Evolutionary conservation across 2,329 filamentous ascomycete species (phyloP), one percentile per base, ranked within the genome.

Genomic region (Dothistroma septosporum): DNA sequence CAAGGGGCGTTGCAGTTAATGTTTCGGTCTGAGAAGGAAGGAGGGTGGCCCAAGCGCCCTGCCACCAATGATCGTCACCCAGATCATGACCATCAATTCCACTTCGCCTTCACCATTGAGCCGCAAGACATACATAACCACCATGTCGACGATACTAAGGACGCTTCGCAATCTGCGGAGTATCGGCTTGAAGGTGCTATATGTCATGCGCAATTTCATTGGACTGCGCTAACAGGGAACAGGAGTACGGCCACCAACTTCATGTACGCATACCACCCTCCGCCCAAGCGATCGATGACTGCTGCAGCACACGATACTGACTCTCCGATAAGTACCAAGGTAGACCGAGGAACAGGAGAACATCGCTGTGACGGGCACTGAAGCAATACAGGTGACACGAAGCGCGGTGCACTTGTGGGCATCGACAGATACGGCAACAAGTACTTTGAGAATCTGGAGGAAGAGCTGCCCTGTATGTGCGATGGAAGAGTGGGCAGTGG

Each of bases 351-450:
- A 41, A 7, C 2, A 11, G 16, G 19, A 28, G 35, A 47, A 37
- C 28, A 57, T 19, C 37, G 44, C n/a, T 41, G 31, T 19, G 22
- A 21, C 31, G 53, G 32, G 55, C 56, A 64, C 70, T 77, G 66
- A 79, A 68, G 53, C 49, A 46, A 32, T 61, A 65, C 75, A 94
- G 92, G 93, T 81, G 94, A 99, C 80, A 99, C 94, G 78, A 99
- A 99, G 82, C 87, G 89, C 74, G 95, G 94, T 73, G 87, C 85
- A 48, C 83, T 96, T 68, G 85, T 99, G 68, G 94, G 88, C 71
- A 85, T 80, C 73, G 94, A 99, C 81, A 86, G 87, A 77, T 95
- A 87, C 75, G 95, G 94, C 77, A 99, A 99, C 86, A 97, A 96
- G 81, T 99, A 84, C 84, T 99, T 86, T 76, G 94, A 99, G 84